Evolutionary conservation across 2,329 filamentous ascomycete species (phyloP).

Genomic region (Curvularia lunata): DNA sequence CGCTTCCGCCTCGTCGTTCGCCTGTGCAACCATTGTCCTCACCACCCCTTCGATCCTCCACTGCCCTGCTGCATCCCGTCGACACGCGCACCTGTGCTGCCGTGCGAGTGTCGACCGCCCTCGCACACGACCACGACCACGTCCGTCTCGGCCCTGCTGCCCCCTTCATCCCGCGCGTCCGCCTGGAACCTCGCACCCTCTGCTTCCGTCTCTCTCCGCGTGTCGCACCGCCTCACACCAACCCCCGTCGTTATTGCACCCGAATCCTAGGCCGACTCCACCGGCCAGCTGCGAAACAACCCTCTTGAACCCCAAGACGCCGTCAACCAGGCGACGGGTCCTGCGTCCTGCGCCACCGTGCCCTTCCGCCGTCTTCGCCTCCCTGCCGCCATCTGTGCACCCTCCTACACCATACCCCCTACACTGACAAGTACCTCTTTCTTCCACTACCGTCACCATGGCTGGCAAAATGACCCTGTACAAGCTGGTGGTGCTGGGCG

Average conservation of each 20-base stretch:
- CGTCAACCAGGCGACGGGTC: slow-evolving; percentile 25
- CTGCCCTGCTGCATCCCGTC: slow-evolving; percentile 35
- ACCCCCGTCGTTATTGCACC: slow-evolving; percentile 1
- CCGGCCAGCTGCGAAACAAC: slow-evolving; percentile 33
- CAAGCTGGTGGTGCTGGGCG: slow-evolving; percentile 93
- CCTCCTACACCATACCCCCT: slow-evolving; percentile 4
- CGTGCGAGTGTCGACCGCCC: too few relatives aligned
- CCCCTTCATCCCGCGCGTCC: slow-evolving; percentile 21
- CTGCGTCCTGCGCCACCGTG: slow-evolving; percentile 19
- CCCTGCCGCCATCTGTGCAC: slow-evolving; percentile 4
- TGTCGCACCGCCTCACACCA: too few relatives aligned
- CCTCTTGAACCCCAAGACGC: slow-evolving; percentile 19
- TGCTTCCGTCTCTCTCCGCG: slow-evolving; percentile 5
- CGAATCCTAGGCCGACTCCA: slow-evolving; percentile 25
- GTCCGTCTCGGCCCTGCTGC: background rate
- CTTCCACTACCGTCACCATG: slow-evolving; percentile 60
- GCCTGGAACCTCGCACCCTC: slow-evolving; percentile 16
- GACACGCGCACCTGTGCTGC: slow-evolving; percentile 17
- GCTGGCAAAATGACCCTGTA: slow-evolving; percentile 94
- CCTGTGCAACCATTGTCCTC: slow-evolving; percentile 33
- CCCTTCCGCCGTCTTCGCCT: slow-evolving; percentile 13
- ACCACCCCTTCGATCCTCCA: slow-evolving; percentile 26
- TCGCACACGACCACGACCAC: slow-evolving; percentile 14
- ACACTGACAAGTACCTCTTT: slow-evolving; percentile 5
- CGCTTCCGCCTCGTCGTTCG: slow-evolving; percentile 26